Evolutionary conservation across 306 rosid species (phyloP).

Genomic region (Argentina anserina): DNA sequence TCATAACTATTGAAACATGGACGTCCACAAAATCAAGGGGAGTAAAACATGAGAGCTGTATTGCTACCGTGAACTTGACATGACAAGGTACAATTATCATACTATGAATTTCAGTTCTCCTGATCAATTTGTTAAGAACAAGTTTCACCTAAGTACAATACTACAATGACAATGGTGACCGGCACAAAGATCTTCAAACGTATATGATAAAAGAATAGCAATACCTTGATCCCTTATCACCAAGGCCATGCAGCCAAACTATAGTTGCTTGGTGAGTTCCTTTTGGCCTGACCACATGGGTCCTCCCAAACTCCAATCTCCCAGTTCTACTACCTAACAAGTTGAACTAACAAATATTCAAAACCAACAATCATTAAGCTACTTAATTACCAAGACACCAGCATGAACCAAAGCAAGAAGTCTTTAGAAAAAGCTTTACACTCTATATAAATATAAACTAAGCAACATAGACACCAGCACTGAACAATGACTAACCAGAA

Average conservation of each 20-base stretch:
- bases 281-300: slow-evolving; percentile 88
- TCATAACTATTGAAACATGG: slow-evolving; percentile 47
- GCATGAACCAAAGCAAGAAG: neutral
- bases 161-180: neutral
- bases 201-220: slow-evolving; percentile 11
- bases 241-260: slow-evolving; percentile 92
- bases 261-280: slow-evolving; percentile 87
- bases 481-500: slow-evolving; percentile 64
- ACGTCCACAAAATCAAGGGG: slow-evolving; percentile 34
- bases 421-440: slow-evolving; percentile 2
- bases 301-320: slow-evolving; percentile 83
- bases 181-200: slow-evolving; percentile 5
- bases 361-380: slow-evolving; percentile 26
- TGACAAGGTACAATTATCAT: neutral
- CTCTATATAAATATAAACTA: neutral
- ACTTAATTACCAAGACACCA: slow-evolving; percentile 16
- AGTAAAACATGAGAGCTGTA: slow-evolving; percentile 20
- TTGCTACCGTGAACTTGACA: slow-evolving; percentile 1
- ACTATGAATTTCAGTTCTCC: slow-evolving; percentile 9
- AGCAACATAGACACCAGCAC: slow-evolving; percentile 15
- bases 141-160: slow-evolving; percentile 8
- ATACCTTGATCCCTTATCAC: slow-evolving; percentile 90
- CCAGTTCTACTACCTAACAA: slow-evolving; percentile 68
- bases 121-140: slow-evolving; percentile 20
- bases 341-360: slow-evolving; percentile 36